Conservation (phyloP, 148 eudicot species). For the Spergularia marina region DNA sequence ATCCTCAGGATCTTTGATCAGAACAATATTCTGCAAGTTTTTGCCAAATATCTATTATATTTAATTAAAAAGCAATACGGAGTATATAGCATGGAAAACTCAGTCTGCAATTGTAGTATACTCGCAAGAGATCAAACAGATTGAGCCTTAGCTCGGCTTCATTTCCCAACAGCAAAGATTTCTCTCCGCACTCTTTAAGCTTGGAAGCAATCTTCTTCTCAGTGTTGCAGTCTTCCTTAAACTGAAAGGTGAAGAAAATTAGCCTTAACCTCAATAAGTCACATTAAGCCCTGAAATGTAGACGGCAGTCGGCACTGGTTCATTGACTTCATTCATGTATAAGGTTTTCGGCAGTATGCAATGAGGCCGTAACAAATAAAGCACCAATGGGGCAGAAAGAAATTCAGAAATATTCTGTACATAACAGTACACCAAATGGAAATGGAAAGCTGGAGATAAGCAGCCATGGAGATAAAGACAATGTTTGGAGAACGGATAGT, state of each 20-base stretch:
- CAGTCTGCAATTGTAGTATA: slow-evolving; percentile 19
- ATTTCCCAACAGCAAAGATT: slow-evolving; percentile 49
- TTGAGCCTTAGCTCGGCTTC: slow-evolving; percentile 61
- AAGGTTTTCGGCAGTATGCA: too few species aligned
- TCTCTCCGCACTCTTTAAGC: slow-evolving; percentile 66
- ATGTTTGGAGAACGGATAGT: too few species aligned
- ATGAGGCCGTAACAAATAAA: too few species aligned
- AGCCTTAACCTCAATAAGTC: not conserved
- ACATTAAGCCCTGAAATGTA: not conserved
- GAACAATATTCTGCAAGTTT: slow-evolving; percentile 64
- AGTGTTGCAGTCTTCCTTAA: slow-evolving; percentile 89
- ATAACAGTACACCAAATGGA: too few species aligned
- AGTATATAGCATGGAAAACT: not conserved
- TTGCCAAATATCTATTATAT: not conserved
- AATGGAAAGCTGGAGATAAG: too few species aligned
- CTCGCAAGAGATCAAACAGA: slow-evolving; percentile 83
- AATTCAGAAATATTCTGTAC: too few species aligned
- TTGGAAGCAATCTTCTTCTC: slow-evolving; percentile 84
- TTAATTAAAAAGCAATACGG: not conserved
- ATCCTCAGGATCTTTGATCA: slow-evolving; percentile 92
- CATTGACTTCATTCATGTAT: too few species aligned
- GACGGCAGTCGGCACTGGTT: too few species aligned
- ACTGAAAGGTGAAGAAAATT: slow-evolving; percentile 39
- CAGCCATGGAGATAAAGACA: too few species aligned
- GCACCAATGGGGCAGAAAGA: too few species aligned